Percentiles rank a stretch among this genome's conserved stretches.
Evolutionary conservation across 169 alveolate species (phyloP).

Genomic region (Babesia bigemina): DNA sequence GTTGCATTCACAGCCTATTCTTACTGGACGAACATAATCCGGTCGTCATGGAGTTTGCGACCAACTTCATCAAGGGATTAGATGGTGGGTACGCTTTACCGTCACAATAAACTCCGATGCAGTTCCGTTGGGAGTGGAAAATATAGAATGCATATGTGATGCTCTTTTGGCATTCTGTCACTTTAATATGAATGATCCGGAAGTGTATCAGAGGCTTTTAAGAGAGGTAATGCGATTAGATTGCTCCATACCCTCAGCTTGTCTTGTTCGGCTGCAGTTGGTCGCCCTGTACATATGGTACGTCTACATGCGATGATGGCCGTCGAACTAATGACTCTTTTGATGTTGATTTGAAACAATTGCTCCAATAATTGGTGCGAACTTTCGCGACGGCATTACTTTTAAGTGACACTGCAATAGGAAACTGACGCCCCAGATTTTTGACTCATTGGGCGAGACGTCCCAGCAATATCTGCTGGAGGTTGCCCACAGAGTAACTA

Average conservation of each 20-base stretch:
- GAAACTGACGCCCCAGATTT: neutral
- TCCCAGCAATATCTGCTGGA: neutral
- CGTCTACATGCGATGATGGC: neutral
- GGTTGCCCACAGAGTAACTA: neutral
- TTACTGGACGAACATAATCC: neutral
- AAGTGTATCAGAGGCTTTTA: neutral
- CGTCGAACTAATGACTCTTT: neutral
- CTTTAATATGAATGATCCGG: neutral
- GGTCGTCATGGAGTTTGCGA: neutral
- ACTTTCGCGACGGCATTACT: too few species aligned
- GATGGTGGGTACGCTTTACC: neutral
- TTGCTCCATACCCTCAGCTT: conserved; percentile 4
- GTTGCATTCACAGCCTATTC: neutral
- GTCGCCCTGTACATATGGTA: conserved; percentile 2
- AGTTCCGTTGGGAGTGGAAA: neutral
- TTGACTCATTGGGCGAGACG: neutral
- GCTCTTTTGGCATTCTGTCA: neutral
- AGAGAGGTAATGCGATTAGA: conserved; percentile 17
- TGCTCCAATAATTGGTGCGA: too few species aligned
- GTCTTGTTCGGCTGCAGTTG: neutral
- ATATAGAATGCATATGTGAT: neutral
- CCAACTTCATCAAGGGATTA: neutral
- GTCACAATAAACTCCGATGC: neutral
- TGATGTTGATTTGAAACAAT: too few species aligned
- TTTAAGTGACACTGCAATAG: neutral